phyloP scores from a whole-genome alignment of 192 early-diverging fungal species.

The Linnemannia zychae region DNA sequence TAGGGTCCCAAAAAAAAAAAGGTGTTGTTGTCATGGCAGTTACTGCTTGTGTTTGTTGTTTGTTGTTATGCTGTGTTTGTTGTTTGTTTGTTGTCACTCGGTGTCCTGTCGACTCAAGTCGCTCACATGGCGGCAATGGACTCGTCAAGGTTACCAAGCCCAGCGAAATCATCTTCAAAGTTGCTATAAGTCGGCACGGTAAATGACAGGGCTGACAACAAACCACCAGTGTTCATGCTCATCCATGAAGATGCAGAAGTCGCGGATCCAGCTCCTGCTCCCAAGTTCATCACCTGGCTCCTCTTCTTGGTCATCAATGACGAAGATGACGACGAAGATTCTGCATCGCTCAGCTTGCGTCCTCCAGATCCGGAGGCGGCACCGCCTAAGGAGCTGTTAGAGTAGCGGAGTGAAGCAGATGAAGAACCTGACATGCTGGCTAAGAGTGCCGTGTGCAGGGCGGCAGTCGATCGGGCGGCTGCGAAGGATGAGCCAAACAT shows the following conservation, averaged over 20 bases:
- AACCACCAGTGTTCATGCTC: slow-evolving; percentile 45
- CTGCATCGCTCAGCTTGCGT: not conserved
- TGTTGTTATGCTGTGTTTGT: not conserved
- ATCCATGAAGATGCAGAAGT: slow-evolving; percentile 38
- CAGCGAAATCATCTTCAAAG: slow-evolving; percentile 22
- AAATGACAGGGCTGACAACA: slow-evolving; percentile 45
- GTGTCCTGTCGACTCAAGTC: not conserved
- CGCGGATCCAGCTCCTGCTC: not conserved
- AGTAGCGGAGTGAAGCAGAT: slow-evolving; percentile 13
- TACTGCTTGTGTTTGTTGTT: not conserved
- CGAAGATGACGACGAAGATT: not conserved
- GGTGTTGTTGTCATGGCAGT: not conserved
- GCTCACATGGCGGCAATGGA: slow-evolving; percentile 32
- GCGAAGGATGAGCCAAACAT: slow-evolving; percentile 49
- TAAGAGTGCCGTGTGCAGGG: slow-evolving; percentile 37
- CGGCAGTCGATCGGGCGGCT: slow-evolving; percentile 47
- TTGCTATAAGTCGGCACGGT: slow-evolving; percentile 47
- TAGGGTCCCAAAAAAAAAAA: not conserved
- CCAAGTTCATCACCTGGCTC: slow-evolving; percentile 20
- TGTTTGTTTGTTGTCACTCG: not conserved
- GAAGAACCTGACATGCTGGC: slow-evolving; percentile 35
- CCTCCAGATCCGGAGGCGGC: not conserved
- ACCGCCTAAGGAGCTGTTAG: slow-evolving; percentile 18
- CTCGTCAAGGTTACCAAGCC: not conserved
- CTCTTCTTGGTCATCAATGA: not conserved